Base-by-base conservation (phyloP, 140 eudicot species). In the Flaveria floridana region DNA sequence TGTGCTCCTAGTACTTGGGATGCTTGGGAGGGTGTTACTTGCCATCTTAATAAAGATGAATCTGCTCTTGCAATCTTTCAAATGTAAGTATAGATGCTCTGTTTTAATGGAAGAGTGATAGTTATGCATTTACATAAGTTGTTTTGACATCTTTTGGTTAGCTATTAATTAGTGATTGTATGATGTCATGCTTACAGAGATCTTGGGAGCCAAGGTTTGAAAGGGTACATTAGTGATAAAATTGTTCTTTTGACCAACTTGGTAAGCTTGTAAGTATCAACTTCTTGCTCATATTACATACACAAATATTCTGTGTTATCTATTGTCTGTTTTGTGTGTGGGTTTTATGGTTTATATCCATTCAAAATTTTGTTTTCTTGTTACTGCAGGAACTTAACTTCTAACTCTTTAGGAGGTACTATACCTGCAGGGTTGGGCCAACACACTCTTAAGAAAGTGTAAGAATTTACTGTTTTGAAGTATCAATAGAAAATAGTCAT, bases 11-110 rank as follows among this genome's bases (percentile, higher is more conserved):
- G 97, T 19, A 80, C 76, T 67, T 94, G 99, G 99, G 97, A 86
- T 90, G 96, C 99, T 12, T 93, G 99, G 99, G 99, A 94, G 69
- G 99, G 99, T 74, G 98, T 89, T 74, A 90, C 95, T 14, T 92
- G 98, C 68, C 90, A 85, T 73, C 83, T 82, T 56, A 74, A 73
- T 63, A 85, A 82, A 62, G 84, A 84, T 56, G 94, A 81, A 28
- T 74, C 86, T 81, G 89, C 86, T 63, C 94, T 94, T 46, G 92
- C 84, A 4, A 64, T 94, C 62, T 86, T 95, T 59, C 97, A 87
- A 42, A 90, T 94, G 99, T 90, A 84, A 79, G 92, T 19, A 70
- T 0, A 62, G 34, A 18, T 19, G 62, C 62, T n/a, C 2, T 41
- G 23, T 20, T 28, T 64, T 37, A 63, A 11, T 12, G 18, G 23